Evolutionary conservation across 768 basidiomycete species (phyloP).

Genomic region (Trametes sanguinea): DNA sequence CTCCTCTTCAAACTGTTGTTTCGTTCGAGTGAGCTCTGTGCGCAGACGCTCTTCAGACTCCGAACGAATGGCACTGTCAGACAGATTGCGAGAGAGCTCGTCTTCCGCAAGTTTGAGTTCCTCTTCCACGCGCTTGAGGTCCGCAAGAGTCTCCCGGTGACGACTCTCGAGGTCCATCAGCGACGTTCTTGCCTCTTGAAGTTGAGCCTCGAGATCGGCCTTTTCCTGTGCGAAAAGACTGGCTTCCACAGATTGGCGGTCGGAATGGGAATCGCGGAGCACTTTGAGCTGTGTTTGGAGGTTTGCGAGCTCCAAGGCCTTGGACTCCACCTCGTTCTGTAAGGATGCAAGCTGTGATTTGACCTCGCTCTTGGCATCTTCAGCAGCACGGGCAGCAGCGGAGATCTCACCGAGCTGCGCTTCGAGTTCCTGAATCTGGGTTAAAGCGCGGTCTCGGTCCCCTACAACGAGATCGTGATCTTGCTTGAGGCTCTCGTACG

Average conservation of each 20-base stretch:
- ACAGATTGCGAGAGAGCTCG: slow-evolving; percentile 20
- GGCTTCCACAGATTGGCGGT: slow-evolving; percentile 14
- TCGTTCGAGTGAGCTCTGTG: slow-evolving; percentile 11
- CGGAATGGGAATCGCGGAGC: slow-evolving; percentile 7
- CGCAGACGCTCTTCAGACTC: slow-evolving; percentile 16
- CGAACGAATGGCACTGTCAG: slow-evolving; percentile 14
- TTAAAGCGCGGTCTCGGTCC: slow-evolving; percentile 3
- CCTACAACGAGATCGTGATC: not conserved
- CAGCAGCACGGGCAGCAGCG: not conserved
- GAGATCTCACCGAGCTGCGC: slow-evolving; percentile 13
- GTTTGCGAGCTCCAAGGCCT: slow-evolving; percentile 11
- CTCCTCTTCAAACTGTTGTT: slow-evolving; percentile 13
- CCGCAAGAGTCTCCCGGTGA: slow-evolving; percentile 9
- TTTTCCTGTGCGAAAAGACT: slow-evolving; percentile 17
- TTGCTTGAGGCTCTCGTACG: slow-evolving; percentile 1
- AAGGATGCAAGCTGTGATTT: slow-evolving; percentile 8
- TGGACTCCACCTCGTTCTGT: slow-evolving; percentile 7
- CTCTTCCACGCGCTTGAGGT: slow-evolving; percentile 14
- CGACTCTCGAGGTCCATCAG: slow-evolving; percentile 20
- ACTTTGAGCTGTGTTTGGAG: slow-evolving; percentile 16
- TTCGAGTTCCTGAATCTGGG: not conserved
- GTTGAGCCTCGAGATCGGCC: slow-evolving; percentile 20
- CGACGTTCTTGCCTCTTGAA: slow-evolving; percentile 18
- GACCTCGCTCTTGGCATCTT: slow-evolving; percentile 8
- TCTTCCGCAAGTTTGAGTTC: slow-evolving; percentile 26